These are phyloP conservation scores for Trypanosoma avium DNA, from an alignment of 208 protist genomes.

Conservation along the genomic window DNA sequence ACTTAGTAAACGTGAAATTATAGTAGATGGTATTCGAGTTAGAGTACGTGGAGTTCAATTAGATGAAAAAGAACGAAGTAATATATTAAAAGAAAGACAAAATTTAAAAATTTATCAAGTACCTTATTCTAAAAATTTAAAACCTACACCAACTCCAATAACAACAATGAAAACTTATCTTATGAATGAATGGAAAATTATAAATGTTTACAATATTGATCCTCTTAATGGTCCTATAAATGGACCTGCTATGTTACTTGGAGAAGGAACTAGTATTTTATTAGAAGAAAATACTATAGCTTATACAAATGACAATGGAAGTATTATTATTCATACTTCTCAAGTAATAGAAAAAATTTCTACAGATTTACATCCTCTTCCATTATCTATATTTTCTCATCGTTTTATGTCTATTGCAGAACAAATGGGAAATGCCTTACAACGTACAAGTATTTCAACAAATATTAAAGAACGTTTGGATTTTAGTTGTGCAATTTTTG, in stretches of 20 bases:
- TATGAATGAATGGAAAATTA: constrained; percentile 46
- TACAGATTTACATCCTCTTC: constrained; percentile 82
- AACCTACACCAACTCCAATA: constrained; percentile 26
- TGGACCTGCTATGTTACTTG: constrained; percentile 92
- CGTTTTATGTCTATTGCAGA: constrained; percentile 98
- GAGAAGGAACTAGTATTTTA: constrained; percentile 89
- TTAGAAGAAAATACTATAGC: constrained; percentile 82
- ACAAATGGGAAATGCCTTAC: constrained; percentile 96
- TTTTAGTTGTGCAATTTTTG: constrained; percentile 89
- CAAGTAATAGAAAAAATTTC: constrained; percentile 43
- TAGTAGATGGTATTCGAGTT: constrained; percentile 93
- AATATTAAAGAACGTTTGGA: constrained; percentile 97
- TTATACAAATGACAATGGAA: constrained; percentile 75
- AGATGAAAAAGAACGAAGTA: constrained; percentile 21
- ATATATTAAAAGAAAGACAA: constrained; percentile 20
- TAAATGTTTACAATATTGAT: constrained; percentile 61
- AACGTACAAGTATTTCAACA: constrained; percentile 94
- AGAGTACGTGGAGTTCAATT: constrained; percentile 52
- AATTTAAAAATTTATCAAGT: constrained; percentile 20
- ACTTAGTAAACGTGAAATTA: constrained; percentile 67
- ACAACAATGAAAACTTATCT: constrained; percentile 38
- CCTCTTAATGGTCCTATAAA: constrained; percentile 45
- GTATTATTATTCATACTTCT: constrained; percentile 71
- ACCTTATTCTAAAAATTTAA: constrained; percentile 36
- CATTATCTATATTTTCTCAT: constrained; percentile 93